Conservation (phyloP, 2,329 filamentous ascomycete species). For the Ceratocystis eucalypticola region DNA sequence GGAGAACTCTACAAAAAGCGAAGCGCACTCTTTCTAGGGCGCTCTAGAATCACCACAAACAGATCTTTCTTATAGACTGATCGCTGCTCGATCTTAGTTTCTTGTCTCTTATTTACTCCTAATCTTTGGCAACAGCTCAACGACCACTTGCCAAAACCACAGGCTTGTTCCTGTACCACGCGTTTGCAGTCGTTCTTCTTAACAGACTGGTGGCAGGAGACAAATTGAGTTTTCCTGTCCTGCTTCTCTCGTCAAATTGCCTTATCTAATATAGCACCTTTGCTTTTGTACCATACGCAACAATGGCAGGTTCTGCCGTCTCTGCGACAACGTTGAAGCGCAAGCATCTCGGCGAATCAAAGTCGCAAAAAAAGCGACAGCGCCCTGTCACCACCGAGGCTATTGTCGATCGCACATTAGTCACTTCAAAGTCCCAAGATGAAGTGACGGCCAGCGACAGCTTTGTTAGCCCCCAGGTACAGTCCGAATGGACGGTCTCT, state of each 20-base stretch:
- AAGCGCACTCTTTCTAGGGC: neutral
- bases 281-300: neutral
- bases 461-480: neutral
- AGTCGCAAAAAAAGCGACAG: conserved; percentile 15
- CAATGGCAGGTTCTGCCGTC: conserved; percentile 14
- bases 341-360: conserved; percentile 18
- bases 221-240: neutral
- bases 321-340: conserved; percentile 17
- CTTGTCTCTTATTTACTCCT: neutral
- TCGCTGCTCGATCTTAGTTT: neutral
- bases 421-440: neutral
- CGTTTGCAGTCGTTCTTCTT: neutral
- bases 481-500: conserved; percentile 44
- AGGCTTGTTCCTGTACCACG: neutral
- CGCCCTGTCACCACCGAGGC: conserved; percentile 6
- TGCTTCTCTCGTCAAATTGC: neutral
- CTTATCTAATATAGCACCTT: neutral
- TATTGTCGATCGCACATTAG: conserved; percentile 17
- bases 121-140: neutral
- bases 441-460: neutral
- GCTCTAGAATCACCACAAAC: neutral
- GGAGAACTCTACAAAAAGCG: neutral
- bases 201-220: neutral
- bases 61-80: neutral
- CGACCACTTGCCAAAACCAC: neutral